phyloP scores from a whole-genome alignment of 73 alveolate genomes.

The Stentor coeruleus region DNA sequence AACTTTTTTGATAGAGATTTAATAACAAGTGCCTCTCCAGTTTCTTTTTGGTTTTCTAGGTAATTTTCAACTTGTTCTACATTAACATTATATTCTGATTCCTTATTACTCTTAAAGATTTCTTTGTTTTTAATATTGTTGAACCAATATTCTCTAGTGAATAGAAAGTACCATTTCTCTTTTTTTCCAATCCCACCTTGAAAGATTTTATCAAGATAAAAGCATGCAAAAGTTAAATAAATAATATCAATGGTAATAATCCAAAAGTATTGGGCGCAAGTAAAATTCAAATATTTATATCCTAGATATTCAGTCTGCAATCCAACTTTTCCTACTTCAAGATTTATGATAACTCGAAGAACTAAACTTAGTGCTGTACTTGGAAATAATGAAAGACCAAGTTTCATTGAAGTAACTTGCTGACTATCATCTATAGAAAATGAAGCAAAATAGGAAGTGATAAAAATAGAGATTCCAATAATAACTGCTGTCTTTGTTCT shows the following conservation, averaged over 20 bases:
- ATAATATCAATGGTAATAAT: slow-evolving; percentile 52
- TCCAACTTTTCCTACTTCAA: slow-evolving; percentile 59
- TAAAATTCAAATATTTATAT: slow-evolving; percentile 42
- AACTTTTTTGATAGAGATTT: slow-evolving; percentile 29
- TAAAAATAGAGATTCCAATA: slow-evolving; percentile 61
- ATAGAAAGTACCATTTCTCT: slow-evolving; percentile 58
- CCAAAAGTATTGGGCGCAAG: slow-evolving; percentile 31
- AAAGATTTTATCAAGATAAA: slow-evolving; percentile 61
- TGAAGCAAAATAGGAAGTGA: slow-evolving; percentile 56
- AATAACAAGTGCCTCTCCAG: slow-evolving; percentile 16
- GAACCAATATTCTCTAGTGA: slow-evolving; percentile 43
- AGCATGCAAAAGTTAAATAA: slow-evolving; percentile 39
- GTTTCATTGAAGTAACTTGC: slow-evolving; percentile 34
- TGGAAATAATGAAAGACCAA: slow-evolving; percentile 58
- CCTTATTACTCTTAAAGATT: slow-evolving; percentile 43
- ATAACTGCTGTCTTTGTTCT: slow-evolving; percentile 73
- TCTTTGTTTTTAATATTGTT: slow-evolving; percentile 51
- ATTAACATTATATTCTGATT: slow-evolving; percentile 50
- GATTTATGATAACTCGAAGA: slow-evolving; percentile 44
- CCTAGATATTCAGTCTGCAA: slow-evolving; percentile 43
- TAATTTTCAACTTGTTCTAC: not conserved
- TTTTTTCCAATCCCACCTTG: slow-evolving; percentile 67
- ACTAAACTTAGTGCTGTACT: slow-evolving; percentile 61
- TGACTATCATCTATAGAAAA: slow-evolving; percentile 54
- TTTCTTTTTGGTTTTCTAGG: not conserved